Percentiles rank a stretch among this genome's conserved stretches.
Conservation (phyloP, 805 yeast genomes). For the Zygosaccharomyces siamensis region DNA sequence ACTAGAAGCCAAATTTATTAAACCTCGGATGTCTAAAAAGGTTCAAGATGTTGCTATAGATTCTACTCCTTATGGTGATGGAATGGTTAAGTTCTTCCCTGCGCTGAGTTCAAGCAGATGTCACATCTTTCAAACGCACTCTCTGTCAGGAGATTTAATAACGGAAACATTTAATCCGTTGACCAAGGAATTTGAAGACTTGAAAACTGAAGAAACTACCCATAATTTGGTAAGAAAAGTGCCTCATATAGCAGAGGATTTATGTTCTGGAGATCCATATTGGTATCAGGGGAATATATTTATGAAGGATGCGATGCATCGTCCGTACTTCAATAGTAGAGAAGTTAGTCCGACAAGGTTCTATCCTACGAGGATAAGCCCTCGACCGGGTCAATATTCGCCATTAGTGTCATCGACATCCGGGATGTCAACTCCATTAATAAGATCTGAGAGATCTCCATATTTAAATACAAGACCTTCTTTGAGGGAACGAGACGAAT, state of each 20-base stretch:
- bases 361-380: slow-evolving; percentile 1
- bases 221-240: slow-evolving; percentile 9
- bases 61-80: slow-evolving; percentile 41
- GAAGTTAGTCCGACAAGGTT: slow-evolving; percentile 5
- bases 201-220: slow-evolving; percentile 3
- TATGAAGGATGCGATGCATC: neutral
- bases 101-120: slow-evolving; percentile 27
- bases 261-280: slow-evolving; percentile 9
- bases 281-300: slow-evolving; percentile 2
- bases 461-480: slow-evolving; percentile 5
- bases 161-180: slow-evolving; percentile 33
- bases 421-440: slow-evolving; percentile 9
- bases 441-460: slow-evolving; percentile 5
- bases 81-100: slow-evolving; percentile 30
- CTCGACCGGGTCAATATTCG: slow-evolving; percentile 10
- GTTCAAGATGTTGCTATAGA: slow-evolving; percentile 59
- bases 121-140: slow-evolving; percentile 50
- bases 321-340: slow-evolving; percentile 2
- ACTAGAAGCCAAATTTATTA: slow-evolving; percentile 56
- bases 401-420: slow-evolving; percentile 10
- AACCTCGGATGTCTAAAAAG: slow-evolving; percentile 48
- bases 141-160: slow-evolving; percentile 34
- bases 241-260: slow-evolving; percentile 1
- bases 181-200: slow-evolving; percentile 25
- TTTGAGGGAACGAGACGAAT: slow-evolving; percentile 1